phyloP scores from a whole-genome alignment of 2,329 filamentous ascomycete species.

The Tolypocladium cylindrosporum region DNA sequence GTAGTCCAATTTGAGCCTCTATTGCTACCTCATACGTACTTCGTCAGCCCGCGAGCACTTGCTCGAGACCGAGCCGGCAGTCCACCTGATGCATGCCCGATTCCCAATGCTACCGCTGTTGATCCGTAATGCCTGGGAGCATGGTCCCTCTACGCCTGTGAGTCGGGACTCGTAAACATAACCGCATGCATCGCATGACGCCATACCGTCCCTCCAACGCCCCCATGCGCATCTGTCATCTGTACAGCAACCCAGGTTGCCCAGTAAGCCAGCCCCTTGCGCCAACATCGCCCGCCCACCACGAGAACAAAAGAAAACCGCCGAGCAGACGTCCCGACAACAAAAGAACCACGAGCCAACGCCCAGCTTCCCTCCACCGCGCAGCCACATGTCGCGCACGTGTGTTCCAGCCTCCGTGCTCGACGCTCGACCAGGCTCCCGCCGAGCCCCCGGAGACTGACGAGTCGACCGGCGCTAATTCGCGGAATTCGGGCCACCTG shows the following conservation, averaged over 20 bases:
- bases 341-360: background rate
- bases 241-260: background rate
- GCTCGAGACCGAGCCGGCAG: background rate
- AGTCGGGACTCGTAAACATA: background rate
- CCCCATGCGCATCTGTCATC: background rate
- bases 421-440: background rate
- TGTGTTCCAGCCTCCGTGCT: background rate
- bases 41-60: background rate
- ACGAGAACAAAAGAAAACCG: background rate
- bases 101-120: background rate
- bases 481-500: background rate
- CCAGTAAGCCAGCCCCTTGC: background rate
- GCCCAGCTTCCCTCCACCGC: background rate
- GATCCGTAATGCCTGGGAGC: background rate
- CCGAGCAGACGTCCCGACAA: background rate
- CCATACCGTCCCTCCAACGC: background rate
- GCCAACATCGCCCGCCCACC: background rate
- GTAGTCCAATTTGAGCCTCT: background rate
- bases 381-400: background rate
- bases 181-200: background rate
- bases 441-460: background rate
- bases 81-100: background rate
- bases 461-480: background rate
- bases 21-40: background rate
- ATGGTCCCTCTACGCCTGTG: background rate